These are phyloP conservation scores for Verticillium klebahnii DNA, from an alignment of 2,329 filamentous ascomycete genomes.

Conservation along the genomic window DNA sequence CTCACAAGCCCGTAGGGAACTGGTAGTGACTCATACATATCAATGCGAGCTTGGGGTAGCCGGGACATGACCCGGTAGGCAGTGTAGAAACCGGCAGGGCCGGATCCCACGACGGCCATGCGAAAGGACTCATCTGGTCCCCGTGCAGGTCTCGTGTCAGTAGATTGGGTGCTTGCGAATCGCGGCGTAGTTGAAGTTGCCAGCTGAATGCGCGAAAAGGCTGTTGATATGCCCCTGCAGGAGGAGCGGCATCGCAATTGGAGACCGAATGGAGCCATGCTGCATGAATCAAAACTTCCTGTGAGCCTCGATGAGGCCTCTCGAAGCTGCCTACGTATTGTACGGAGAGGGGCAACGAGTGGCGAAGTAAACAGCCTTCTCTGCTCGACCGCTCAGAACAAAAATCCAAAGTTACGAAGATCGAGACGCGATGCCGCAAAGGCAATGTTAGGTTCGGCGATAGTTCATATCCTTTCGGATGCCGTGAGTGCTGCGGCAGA, in stretches of 20 bases:
- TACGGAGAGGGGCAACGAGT: not conserved
- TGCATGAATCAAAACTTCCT: not conserved
- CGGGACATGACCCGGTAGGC: constrained; percentile 79
- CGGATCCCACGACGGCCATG: constrained; percentile 86
- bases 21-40: constrained; percentile 95
- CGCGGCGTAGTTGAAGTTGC: not conserved
- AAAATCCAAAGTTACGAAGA: too few relatives aligned
- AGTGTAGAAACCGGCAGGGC: constrained; percentile 94
- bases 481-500: too few relatives aligned
- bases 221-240: not conserved
- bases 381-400: not conserved
- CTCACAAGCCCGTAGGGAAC: constrained; percentile 90
- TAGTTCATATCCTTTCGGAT: too few relatives aligned
- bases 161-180: not conserved
- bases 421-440: too few relatives aligned
- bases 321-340: not conserved
- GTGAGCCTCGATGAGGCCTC: not conserved
- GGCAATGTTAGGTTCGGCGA: too few relatives aligned
- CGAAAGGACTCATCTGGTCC: constrained; percentile 55
- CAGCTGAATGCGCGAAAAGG: not conserved
- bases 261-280: not conserved
- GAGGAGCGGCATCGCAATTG: not conserved
- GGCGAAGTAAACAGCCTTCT: not conserved
- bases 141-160: constrained; percentile 3
- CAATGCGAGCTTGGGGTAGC: constrained; percentile 66